A percentile compares a stretch with the other conserved stretches of the same genome.
Evolutionary conservation across 2,329 filamentous ascomycete genomes (phyloP).

Genomic region (Teratosphaeria destructans): DNA sequence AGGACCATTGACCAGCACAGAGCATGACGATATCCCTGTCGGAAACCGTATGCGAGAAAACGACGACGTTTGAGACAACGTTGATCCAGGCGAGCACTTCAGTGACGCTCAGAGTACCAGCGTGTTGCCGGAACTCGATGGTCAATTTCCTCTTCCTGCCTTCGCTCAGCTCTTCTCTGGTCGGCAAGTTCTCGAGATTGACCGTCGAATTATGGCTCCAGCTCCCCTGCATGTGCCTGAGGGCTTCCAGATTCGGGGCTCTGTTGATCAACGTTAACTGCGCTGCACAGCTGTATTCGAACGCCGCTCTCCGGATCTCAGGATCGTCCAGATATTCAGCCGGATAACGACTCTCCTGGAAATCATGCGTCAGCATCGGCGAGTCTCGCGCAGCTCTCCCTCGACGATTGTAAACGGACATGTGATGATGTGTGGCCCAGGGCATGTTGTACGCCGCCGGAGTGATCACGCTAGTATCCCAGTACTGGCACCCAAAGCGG

Average conservation of each 20-base stretch:
- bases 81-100: slow-evolving; percentile 21
- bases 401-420: slow-evolving; percentile 1
- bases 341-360: not conserved
- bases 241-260: slow-evolving; percentile 3
- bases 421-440: slow-evolving; percentile 4
- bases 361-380: not conserved
- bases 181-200: slow-evolving; percentile 5
- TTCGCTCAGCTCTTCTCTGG: not conserved
- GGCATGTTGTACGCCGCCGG: slow-evolving; percentile 5
- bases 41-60: slow-evolving; percentile 4
- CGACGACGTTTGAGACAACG: slow-evolving; percentile 7
- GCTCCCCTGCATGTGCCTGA: slow-evolving; percentile 1
- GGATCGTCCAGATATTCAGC: not conserved
- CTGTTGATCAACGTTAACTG: slow-evolving; percentile 5
- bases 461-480: not conserved
- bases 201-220: slow-evolving; percentile 4
- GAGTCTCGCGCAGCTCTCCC: not conserved
- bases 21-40: not conserved
- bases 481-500: not conserved
- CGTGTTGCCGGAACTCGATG: slow-evolving; percentile 24
- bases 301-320: slow-evolving; percentile 1
- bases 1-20: slow-evolving; percentile 2
- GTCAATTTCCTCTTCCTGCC: slow-evolving; percentile 9
- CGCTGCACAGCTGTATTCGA: slow-evolving; percentile 3
- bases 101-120: slow-evolving; percentile 12